These are phyloP conservation scores for Kurtzmaniella quercitrusa DNA, from an alignment of 1,139 yeast species.

Conservation along the genomic window DNA sequence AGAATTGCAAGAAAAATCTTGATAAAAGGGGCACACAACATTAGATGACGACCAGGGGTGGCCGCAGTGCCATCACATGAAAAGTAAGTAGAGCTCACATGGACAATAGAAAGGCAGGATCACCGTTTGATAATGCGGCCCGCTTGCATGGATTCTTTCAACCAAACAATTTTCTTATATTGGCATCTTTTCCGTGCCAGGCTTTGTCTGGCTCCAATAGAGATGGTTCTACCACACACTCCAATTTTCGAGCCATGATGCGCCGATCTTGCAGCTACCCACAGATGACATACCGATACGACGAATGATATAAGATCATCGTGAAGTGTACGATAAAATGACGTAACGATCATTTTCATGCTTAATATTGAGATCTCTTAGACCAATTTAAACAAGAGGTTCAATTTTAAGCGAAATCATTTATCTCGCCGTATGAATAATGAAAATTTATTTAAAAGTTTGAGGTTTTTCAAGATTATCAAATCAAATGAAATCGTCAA, in stretches of 20 bases:
- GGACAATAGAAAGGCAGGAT: not conserved
- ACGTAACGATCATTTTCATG: too few relatives aligned
- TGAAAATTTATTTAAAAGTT: too few relatives aligned
- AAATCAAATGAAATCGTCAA: too few relatives aligned
- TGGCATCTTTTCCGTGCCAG: not conserved
- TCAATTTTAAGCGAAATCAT: too few relatives aligned
- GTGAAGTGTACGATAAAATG: too few relatives aligned
- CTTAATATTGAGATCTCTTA: too few relatives aligned
- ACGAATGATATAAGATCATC: too few relatives aligned
- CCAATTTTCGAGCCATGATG: not conserved
- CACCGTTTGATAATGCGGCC: not conserved
- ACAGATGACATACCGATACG: not conserved
- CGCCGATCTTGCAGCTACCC: not conserved
- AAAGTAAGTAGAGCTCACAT: not conserved
- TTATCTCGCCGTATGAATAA: too few relatives aligned
- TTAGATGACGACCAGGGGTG: not conserved
- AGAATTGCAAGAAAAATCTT: not conserved
- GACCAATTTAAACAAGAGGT: too few relatives aligned
- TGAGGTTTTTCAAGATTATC: too few relatives aligned
- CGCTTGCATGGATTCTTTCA: not conserved
- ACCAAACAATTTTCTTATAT: not conserved
- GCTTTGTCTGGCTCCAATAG: not conserved
- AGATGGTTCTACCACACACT: not conserved
- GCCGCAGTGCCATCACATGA: not conserved
- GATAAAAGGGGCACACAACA: not conserved